phyloP scores from a whole-genome alignment of 2,329 filamentous ascomycete genomes.

The Stachybotrys echinatus region DNA sequence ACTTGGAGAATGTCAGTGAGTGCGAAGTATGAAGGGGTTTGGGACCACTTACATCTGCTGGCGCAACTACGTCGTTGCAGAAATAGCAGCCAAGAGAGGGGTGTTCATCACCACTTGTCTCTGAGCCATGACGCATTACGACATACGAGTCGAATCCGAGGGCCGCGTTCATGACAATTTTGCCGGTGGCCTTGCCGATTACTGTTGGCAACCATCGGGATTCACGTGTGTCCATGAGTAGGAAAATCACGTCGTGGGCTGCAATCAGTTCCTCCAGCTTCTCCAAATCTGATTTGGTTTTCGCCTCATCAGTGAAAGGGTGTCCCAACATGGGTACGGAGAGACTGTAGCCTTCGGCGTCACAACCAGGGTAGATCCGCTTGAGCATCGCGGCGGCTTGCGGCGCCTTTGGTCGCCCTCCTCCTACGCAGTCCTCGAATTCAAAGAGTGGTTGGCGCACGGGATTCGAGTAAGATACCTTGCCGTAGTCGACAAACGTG shows the following conservation, averaged over 20 bases:
- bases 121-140: slow-evolving; percentile 89
- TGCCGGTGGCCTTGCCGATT: slow-evolving; percentile 87
- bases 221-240: slow-evolving; percentile 96
- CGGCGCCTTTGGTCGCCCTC: slow-evolving; percentile 77
- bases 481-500: slow-evolving; percentile 91
- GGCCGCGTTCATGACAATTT: slow-evolving; percentile 95
- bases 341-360: slow-evolving; percentile 72
- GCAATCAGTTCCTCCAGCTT: slow-evolving; percentile 70
- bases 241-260: slow-evolving; percentile 84
- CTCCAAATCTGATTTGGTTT: slow-evolving; percentile 69
- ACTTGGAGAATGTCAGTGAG: slow-evolving; percentile 44
- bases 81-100: slow-evolving; percentile 90
- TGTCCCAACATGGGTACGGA: slow-evolving; percentile 96
- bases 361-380: slow-evolving; percentile 86
- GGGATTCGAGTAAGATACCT: slow-evolving; percentile 92
- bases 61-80: slow-evolving; percentile 95
- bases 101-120: slow-evolving; percentile 48
- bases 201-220: slow-evolving; percentile 93
- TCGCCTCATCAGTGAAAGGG: slow-evolving; percentile 68
- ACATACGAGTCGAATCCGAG: slow-evolving; percentile 96
- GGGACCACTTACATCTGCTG: slow-evolving; percentile 70
- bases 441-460: slow-evolving; percentile 90
- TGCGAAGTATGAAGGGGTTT: background rate
- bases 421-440: slow-evolving; percentile 82
- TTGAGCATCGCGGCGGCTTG: slow-evolving; percentile 74